phyloP scores from a whole-genome alignment of 2,329 filamentous ascomycete genomes.

The Arthrobotrys megalospora region DNA sequence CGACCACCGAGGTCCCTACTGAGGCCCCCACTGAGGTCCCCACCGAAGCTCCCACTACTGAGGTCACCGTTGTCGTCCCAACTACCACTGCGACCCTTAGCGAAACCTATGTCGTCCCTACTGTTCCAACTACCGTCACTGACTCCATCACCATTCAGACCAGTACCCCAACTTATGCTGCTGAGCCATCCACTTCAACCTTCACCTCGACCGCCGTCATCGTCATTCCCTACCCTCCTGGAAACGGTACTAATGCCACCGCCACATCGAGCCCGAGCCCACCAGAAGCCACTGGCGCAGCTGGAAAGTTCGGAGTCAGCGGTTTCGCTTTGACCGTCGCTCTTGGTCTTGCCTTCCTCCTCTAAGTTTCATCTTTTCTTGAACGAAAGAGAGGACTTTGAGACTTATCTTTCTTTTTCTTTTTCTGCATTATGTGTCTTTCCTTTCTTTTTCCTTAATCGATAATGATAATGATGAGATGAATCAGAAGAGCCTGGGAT shows the following conservation, averaged over 20 bases:
- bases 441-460: constrained; percentile 30
- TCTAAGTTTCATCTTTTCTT: constrained; percentile 28
- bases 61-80: not conserved
- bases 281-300: constrained; percentile 54
- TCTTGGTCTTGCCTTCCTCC: constrained; percentile 53
- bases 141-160: constrained; percentile 8
- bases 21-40: constrained; percentile 22
- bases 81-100: not conserved
- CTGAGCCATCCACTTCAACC: constrained; percentile 33
- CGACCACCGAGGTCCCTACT: not conserved
- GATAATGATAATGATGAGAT: constrained; percentile 44
- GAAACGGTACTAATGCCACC: constrained; percentile 45
- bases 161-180: constrained; percentile 1
- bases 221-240: constrained; percentile 36
- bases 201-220: constrained; percentile 38
- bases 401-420: constrained; percentile 18
- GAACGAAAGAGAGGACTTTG: not conserved
- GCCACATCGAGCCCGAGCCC: constrained; percentile 19
- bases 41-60: not conserved
- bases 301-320: constrained; percentile 53
- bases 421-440: constrained; percentile 9
- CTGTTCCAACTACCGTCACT: constrained; percentile 10
- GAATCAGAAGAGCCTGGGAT: constrained; percentile 22
- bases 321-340: constrained; percentile 54
- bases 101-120: not conserved